These are phyloP conservation scores for Dianthus caryophyllus DNA, from an alignment of 148 eudicot species.

Conservation along the genomic window DNA sequence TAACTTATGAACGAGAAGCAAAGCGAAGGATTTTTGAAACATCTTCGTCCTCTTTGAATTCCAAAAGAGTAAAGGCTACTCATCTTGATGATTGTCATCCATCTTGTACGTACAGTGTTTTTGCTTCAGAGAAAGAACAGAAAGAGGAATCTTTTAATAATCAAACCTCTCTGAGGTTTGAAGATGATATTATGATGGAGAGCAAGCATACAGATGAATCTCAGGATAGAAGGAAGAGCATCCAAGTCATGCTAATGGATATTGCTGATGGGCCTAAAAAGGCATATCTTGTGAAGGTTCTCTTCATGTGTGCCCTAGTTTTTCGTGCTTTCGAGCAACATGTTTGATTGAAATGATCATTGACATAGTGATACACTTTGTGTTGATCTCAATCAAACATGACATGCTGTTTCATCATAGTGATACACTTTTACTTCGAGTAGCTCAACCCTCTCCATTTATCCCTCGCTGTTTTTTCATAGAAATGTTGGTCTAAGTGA, in stretches of 20 bases:
- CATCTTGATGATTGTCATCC: slow-evolving; percentile 37
- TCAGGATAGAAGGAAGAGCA: slow-evolving; percentile 22
- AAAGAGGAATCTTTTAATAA: slow-evolving; percentile 19
- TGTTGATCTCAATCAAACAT: not conserved
- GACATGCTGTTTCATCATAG: not conserved
- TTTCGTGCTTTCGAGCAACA: not conserved
- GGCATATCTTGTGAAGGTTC: slow-evolving; percentile 63
- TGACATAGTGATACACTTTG: not conserved
- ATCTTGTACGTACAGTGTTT: slow-evolving; percentile 27
- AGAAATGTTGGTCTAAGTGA: slow-evolving; percentile 1
- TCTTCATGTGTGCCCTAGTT: slow-evolving; percentile 3
- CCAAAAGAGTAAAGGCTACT: slow-evolving; percentile 81
- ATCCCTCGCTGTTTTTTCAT: not conserved
- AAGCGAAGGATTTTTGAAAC: slow-evolving; percentile 67
- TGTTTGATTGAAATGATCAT: not conserved
- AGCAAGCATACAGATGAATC: slow-evolving; percentile 24
- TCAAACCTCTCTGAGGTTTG: slow-evolving; percentile 24
- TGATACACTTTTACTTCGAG: not conserved
- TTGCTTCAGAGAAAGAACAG: slow-evolving; percentile 25
- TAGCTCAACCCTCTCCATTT: not conserved
- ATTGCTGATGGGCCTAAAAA: slow-evolving; percentile 77
- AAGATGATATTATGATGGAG: slow-evolving; percentile 22
- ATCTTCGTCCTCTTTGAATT: slow-evolving; percentile 62
- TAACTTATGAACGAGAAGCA: slow-evolving; percentile 36
- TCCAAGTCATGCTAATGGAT: slow-evolving; percentile 72